Conservation (phyloP, 805 yeast genomes). For the Kuraishia molischiana region DNA sequence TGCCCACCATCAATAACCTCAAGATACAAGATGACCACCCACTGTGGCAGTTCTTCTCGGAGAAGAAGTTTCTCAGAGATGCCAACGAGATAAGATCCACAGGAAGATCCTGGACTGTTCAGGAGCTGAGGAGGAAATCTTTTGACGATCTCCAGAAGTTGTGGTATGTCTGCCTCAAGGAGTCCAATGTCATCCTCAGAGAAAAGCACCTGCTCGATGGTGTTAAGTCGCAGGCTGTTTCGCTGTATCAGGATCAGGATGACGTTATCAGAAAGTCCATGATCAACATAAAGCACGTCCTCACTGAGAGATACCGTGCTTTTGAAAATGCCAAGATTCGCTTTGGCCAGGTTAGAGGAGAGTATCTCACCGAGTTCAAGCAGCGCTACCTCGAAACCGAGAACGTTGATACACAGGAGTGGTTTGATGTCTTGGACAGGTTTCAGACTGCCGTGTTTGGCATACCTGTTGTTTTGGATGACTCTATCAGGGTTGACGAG, state of each 20-base stretch:
- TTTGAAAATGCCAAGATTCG: slow-evolving; percentile 48
- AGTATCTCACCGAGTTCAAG: slow-evolving; percentile 48
- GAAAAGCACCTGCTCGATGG: slow-evolving; percentile 50
- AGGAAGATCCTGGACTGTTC: slow-evolving; percentile 78
- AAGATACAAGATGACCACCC: slow-evolving; percentile 81
- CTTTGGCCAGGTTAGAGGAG: slow-evolving; percentile 24
- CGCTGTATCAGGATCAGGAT: slow-evolving; percentile 18
- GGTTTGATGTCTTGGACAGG: slow-evolving; percentile 64
- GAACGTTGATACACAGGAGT: slow-evolving; percentile 42
- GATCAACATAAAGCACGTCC: slow-evolving; percentile 78
- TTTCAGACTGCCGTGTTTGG: slow-evolving; percentile 79
- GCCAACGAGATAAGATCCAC: slow-evolving; percentile 39
- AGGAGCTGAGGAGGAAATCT: slow-evolving; percentile 82
- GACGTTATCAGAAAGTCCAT: slow-evolving; percentile 48
- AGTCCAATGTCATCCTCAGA: slow-evolving; percentile 69
- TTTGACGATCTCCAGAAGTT: slow-evolving; percentile 86
- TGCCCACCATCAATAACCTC: slow-evolving; percentile 71
- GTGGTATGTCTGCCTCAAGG: slow-evolving; percentile 83
- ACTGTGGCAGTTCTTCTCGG: slow-evolving; percentile 81
- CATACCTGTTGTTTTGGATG: slow-evolving; percentile 59
- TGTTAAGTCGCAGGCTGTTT: slow-evolving; percentile 9
- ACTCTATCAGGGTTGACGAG: slow-evolving; percentile 47
- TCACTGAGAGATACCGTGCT: slow-evolving; percentile 76
- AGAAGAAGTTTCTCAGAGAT: slow-evolving; percentile 51
- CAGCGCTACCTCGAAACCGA: slow-evolving; percentile 45